These are phyloP conservation scores for Psilocybe subaeruginosa DNA, from an alignment of 768 basidiomycete species.

Conservation along the genomic window DNA sequence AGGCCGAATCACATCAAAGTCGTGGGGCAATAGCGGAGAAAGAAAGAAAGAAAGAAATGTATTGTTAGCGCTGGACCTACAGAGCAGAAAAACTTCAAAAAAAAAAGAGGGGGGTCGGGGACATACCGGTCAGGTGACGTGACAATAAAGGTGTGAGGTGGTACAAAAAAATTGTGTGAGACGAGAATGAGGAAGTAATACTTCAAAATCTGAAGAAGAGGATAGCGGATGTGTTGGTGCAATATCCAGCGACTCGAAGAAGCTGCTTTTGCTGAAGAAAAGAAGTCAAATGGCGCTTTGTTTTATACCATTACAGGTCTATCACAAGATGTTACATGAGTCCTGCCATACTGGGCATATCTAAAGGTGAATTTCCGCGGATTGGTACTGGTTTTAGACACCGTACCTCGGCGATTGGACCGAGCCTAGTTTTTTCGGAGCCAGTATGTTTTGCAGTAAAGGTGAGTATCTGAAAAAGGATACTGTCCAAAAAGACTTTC, in stretches of 20 bases:
- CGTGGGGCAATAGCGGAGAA: conserved; percentile 1
- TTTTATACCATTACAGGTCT: not conserved
- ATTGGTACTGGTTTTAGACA: not conserved
- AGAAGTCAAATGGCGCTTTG: not conserved
- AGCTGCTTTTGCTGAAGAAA: not conserved
- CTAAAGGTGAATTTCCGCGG: not conserved
- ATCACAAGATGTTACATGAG: not conserved
- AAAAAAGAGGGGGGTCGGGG: no score
- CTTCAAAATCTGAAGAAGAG: not conserved
- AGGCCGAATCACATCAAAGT: not conserved
- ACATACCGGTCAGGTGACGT: not conserved
- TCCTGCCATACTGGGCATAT: not conserved
- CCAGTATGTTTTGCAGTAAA: not conserved
- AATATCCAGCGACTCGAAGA: not conserved
- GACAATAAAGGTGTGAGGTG: not conserved
- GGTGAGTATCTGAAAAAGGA: conserved; percentile 2
- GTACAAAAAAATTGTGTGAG: not conserved
- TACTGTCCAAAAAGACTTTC: not conserved
- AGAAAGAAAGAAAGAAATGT: not conserved
- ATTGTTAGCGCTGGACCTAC: conserved; percentile 1
- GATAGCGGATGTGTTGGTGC: not conserved
- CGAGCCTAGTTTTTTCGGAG: conserved; percentile 28
- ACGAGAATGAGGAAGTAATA: not conserved
- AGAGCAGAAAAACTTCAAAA: not conserved
- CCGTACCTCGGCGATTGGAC: conserved; percentile 26